Conservation (phyloP, 768 basidiomycete species). For the Leccinellum rugosiceps region DNA sequence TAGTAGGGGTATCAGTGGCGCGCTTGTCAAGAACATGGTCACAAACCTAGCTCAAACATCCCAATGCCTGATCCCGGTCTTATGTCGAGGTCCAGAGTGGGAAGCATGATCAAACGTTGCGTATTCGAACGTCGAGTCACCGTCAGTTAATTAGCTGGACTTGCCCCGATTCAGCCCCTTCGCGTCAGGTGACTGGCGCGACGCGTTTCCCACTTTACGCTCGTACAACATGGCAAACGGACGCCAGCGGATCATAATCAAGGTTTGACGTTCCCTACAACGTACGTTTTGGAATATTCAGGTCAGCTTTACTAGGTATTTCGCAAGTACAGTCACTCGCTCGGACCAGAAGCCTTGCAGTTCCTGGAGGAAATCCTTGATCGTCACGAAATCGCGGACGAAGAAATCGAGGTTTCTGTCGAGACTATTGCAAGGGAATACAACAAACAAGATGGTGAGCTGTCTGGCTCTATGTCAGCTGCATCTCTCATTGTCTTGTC, state of each 20-base stretch:
- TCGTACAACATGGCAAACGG: constrained; percentile 32
- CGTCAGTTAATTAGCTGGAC: not conserved
- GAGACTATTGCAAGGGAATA: constrained; percentile 85
- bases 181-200: constrained; percentile 5
- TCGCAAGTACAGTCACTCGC: constrained; percentile 83
- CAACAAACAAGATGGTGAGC: constrained; percentile 80
- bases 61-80: constrained; percentile 74
- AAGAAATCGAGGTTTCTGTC: constrained; percentile 69
- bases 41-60: constrained; percentile 69
- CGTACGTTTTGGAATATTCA: not conserved
- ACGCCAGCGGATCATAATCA: constrained; percentile 43
- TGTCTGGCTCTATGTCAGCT: constrained; percentile 6
- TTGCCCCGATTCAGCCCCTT: constrained; percentile 12
- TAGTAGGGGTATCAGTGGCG: constrained; percentile 24
- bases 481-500: not conserved
- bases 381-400: constrained; percentile 64
- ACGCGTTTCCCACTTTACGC: not conserved
- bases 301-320: constrained; percentile 54
- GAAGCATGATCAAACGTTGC: constrained; percentile 46
- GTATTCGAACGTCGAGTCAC: not conserved
- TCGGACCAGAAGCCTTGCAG: constrained; percentile 74
- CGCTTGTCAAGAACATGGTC: not conserved
- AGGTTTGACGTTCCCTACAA: constrained; percentile 27
- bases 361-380: constrained; percentile 71
- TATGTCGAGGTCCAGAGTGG: constrained; percentile 71